Conservation (phyloP, 2,329 filamentous ascomycete species). For the Exophiala alcalophila region DNA sequence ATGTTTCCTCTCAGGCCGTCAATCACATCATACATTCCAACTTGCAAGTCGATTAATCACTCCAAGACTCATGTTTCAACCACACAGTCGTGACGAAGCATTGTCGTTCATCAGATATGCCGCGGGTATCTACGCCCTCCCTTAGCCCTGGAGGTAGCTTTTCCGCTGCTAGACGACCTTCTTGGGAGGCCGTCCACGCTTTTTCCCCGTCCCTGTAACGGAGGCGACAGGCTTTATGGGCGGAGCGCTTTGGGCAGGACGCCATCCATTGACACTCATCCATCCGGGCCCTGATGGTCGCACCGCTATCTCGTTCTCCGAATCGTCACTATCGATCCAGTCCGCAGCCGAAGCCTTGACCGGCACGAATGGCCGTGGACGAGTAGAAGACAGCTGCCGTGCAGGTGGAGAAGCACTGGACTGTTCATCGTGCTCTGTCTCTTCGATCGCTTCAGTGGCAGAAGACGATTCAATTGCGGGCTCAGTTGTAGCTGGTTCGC, state of each 20-base stretch:
- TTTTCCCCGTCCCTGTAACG: conserved; percentile 5
- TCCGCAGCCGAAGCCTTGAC: conserved; percentile 23
- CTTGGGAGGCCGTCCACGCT: conserved; percentile 19
- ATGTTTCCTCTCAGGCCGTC: no score
- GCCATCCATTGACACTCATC: conserved; percentile 15
- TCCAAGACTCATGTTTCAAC: no score
- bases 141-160: no score
- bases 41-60: no score
- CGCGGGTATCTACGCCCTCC: no score
- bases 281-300: not conserved
- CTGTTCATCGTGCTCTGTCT: not conserved
- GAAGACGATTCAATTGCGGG: not conserved
- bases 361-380: no score
- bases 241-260: no score
- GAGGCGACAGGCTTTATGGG: not conserved
- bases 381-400: no score
- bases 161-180: no score
- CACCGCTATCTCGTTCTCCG: conserved; percentile 12
- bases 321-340: conserved; percentile 28
- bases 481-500: conserved; percentile 2
- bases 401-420: not conserved
- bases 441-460: not conserved
- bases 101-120: no score
- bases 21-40: no score
- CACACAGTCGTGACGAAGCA: no score